Evolutionary conservation across 2,329 filamentous ascomycete species (phyloP).

Genomic region (Passalora sequoiae): DNA sequence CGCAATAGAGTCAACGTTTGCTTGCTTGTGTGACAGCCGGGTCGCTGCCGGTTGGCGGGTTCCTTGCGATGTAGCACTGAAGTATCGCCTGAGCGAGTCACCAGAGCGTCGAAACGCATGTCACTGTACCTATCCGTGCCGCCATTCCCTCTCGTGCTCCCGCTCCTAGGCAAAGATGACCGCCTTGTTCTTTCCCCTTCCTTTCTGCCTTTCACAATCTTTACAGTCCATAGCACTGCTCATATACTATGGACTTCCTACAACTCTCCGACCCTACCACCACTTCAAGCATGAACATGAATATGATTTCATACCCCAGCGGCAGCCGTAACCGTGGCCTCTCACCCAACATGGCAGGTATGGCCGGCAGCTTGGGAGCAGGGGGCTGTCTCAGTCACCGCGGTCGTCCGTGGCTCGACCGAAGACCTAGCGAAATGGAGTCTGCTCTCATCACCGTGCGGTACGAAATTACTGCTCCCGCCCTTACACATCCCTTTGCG

Average conservation of each 20-base stretch:
- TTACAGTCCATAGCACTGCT: background rate
- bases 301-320: background rate
- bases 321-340: background rate
- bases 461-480: background rate
- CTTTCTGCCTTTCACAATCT: background rate
- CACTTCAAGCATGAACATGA: too few species aligned
- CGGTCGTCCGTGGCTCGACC: slow-evolving; percentile 1
- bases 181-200: background rate
- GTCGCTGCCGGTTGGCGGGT: too few species aligned
- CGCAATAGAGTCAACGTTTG: too few species aligned
- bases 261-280: background rate
- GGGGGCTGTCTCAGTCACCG: background rate
- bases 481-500: background rate
- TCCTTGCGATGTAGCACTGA: too few species aligned
- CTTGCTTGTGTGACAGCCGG: too few species aligned
- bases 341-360: background rate
- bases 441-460: background rate
- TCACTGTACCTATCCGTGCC: background rate
- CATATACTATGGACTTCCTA: background rate
- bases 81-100: background rate
- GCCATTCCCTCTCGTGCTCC: background rate
- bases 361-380: background rate
- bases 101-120: background rate
- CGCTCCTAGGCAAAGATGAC: background rate
- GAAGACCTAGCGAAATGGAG: slow-evolving; percentile 4